Evolutionary conservation across 148 eudicot genomes (phyloP).

Genomic region (Fagopyrum esculentum): DNA sequence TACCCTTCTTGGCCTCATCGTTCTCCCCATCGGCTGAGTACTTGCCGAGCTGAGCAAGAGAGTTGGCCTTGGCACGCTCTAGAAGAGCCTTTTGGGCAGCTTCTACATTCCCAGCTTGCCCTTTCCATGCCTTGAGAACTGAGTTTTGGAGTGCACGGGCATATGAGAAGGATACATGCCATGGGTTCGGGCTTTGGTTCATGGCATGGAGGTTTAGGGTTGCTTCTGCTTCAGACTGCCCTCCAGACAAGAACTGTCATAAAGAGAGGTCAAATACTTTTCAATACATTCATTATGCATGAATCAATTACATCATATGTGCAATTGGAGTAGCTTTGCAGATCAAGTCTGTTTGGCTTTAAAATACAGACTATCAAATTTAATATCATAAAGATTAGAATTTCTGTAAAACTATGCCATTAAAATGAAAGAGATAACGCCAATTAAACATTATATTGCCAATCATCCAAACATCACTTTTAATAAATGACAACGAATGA

Average conservation of each 20-base stretch:
- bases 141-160: slow-evolving; percentile 52
- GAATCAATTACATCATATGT: too few relatives aligned
- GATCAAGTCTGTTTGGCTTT: too few relatives aligned
- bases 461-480: too few relatives aligned
- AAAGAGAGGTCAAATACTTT: too few relatives aligned
- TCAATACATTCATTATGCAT: too few relatives aligned
- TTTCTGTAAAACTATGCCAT: too few relatives aligned
- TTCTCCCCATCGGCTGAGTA: slow-evolving; percentile 43
- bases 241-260: slow-evolving; percentile 41
- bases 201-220: slow-evolving; percentile 46
- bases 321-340: too few relatives aligned
- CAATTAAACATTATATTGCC: not conserved
- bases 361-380: too few relatives aligned
- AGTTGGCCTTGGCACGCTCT: slow-evolving; percentile 34
- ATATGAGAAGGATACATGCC: slow-evolving; percentile 54
- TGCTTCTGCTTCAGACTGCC: slow-evolving; percentile 48
- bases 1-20: slow-evolving; percentile 37
- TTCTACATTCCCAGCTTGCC: slow-evolving; percentile 36
- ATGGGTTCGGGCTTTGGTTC: slow-evolving; percentile 45
- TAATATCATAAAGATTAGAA: too few relatives aligned
- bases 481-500: too few relatives aligned
- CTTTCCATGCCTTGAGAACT: slow-evolving; percentile 45
- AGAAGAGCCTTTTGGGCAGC: slow-evolving; percentile 41
- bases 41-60: slow-evolving; percentile 51
- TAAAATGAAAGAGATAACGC: not conserved